phyloP scores from a whole-genome alignment of 2,329 filamentous ascomycete species.

The Colletotrichum sp. region DNA sequence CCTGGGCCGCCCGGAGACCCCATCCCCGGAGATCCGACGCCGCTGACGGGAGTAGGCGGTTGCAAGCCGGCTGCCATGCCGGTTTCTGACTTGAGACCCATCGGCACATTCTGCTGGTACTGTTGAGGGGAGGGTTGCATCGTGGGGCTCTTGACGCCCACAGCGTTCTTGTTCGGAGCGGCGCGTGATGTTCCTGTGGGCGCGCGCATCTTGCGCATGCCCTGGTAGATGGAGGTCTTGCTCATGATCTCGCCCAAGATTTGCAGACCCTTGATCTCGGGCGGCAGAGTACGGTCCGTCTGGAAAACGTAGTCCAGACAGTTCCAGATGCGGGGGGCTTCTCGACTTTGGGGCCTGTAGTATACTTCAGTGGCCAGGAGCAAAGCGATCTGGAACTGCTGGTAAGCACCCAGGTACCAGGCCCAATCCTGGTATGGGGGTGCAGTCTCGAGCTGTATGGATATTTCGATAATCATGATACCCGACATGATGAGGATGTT shows the following conservation, averaged over 20 bases:
- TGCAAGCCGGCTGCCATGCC: not conserved
- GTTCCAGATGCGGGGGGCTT: slow-evolving; percentile 71
- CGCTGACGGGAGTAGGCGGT: slow-evolving; percentile 4
- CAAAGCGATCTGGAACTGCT: slow-evolving; percentile 75
- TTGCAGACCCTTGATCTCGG: slow-evolving; percentile 62
- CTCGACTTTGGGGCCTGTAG: slow-evolving; percentile 57
- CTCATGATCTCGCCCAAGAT: slow-evolving; percentile 68
- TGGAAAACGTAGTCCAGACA: slow-evolving; percentile 77
- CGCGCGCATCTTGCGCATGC: slow-evolving; percentile 61
- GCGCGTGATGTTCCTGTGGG: slow-evolving; percentile 50
- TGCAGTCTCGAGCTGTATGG: slow-evolving; percentile 50
- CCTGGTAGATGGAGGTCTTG: slow-evolving; percentile 64
- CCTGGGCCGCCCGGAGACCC: slow-evolving; percentile 2
- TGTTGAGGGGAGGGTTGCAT: slow-evolving; percentile 15
- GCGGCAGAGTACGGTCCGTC: slow-evolving; percentile 54
- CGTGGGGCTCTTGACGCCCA: slow-evolving; percentile 25
- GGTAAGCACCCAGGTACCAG: slow-evolving; percentile 75
- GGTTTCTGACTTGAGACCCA: slow-evolving; percentile 21
- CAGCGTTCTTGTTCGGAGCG: slow-evolving; percentile 37
- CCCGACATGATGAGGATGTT: slow-evolving; percentile 69
- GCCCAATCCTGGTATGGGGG: slow-evolving; percentile 60
- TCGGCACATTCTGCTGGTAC: slow-evolving; percentile 4
- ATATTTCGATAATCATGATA: slow-evolving; percentile 53
- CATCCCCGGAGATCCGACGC: slow-evolving; percentile 2
- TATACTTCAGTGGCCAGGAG: slow-evolving; percentile 73